phyloP scores from a whole-genome alignment of 2,329 filamentous ascomycete species.

The Clarireedia monteithiana region DNA sequence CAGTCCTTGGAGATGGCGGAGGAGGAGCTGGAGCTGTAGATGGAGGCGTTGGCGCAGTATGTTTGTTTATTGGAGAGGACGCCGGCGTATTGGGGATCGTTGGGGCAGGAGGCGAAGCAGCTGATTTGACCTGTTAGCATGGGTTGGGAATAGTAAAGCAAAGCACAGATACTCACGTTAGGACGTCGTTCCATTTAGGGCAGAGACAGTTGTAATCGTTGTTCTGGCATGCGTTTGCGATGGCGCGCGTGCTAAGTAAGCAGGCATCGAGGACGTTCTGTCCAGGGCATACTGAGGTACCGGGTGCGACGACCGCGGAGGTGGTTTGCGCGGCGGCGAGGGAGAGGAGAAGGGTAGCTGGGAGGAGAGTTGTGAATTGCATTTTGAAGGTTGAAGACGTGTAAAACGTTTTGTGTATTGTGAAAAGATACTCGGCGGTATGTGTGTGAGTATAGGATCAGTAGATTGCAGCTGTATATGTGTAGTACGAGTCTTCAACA shows the following conservation, averaged over 20 bases:
- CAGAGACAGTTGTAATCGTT: conserved; percentile 45
- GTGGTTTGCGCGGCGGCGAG: conserved; percentile 23
- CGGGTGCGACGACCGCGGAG: conserved; percentile 8
- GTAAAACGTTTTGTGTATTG: not conserved
- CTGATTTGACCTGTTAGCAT: conserved; percentile 25
- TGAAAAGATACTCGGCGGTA: not conserved
- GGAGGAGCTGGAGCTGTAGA: conserved; percentile 16
- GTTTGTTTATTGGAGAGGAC: conserved; percentile 15
- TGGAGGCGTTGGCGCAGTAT: conserved; percentile 22
- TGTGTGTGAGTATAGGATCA: no score
- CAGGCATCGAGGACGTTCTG: conserved; percentile 33
- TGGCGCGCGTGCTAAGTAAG: conserved; percentile 30
- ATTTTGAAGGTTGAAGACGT: conserved; percentile 4
- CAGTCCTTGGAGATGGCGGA: conserved; percentile 14
- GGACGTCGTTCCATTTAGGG: conserved; percentile 42
- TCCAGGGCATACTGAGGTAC: conserved; percentile 26
- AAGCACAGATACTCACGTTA: conserved; percentile 34
- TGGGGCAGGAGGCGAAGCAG: conserved; percentile 59
- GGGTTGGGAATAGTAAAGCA: not conserved
- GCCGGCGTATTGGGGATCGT: conserved; percentile 30
- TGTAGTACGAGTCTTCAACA: not conserved
- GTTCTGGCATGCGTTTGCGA: conserved; percentile 28
- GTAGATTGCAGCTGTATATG: not conserved
- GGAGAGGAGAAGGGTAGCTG: conserved; percentile 23
- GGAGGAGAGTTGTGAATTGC: conserved; percentile 12